These are phyloP conservation scores for Syzygium grande DNA, from an alignment of 345 rosid genomes.

Conservation along the genomic window DNA sequence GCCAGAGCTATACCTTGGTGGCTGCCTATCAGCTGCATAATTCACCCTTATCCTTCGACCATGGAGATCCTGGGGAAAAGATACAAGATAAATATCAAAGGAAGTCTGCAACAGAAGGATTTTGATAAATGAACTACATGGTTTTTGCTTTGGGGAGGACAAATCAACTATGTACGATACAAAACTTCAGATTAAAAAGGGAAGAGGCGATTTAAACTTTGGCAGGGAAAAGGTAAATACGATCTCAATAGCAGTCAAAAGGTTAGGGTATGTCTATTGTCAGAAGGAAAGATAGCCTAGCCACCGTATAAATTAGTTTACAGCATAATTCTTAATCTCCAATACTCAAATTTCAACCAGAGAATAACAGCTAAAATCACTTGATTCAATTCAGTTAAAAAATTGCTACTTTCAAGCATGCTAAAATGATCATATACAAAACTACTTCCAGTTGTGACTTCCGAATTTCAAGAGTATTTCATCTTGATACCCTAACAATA, in stretches of 20 bases:
- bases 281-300: background rate
- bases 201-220: background rate
- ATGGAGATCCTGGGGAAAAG: constrained; percentile 49
- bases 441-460: background rate
- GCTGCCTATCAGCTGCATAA: constrained; percentile 65
- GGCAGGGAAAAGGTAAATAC: background rate
- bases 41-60: constrained; percentile 77
- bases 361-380: background rate
- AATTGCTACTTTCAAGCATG: background rate
- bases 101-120: background rate
- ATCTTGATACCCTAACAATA: background rate
- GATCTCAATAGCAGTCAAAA: background rate
- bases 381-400: background rate
- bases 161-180: background rate
- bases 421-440: background rate
- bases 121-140: background rate
- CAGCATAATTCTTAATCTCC: background rate
- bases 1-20: constrained; percentile 6
- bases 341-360: background rate
- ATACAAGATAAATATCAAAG: background rate
- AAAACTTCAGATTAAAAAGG: background rate
- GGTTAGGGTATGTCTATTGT: background rate
- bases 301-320: background rate
- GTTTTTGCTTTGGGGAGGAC: background rate
- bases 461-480: background rate